Percentiles rank a stretch among this genome's conserved stretches.
phyloP scores from a whole-genome alignment of 176 grass and related monocot genomes.

The Zea mays region DNA sequence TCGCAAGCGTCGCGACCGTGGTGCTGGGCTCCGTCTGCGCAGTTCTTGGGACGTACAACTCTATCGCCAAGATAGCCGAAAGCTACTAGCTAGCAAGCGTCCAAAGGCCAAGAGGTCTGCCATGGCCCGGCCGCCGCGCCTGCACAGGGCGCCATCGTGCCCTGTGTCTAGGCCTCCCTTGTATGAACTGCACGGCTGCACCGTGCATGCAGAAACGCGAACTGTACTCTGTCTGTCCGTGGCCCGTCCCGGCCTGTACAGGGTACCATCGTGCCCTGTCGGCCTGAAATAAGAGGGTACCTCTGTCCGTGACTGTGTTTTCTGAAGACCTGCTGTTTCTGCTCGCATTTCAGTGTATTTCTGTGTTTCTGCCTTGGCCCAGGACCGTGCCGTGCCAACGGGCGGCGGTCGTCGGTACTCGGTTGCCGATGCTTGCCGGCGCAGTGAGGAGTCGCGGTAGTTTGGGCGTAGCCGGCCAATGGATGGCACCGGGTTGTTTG shows the following conservation, averaged over 20 bases:
- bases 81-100: conserved; percentile 12
- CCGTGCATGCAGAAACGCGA: not conserved
- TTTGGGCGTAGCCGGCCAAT: no score
- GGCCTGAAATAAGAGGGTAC: not conserved
- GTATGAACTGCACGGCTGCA: no score
- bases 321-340: not conserved
- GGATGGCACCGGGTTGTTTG: no score
- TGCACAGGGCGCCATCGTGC: conserved; percentile 26
- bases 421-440: no score
- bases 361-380: not conserved
- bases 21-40: conserved; percentile 49
- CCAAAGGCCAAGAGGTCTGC: not conserved
- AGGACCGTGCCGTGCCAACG: not conserved
- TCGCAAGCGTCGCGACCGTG: conserved; percentile 45
- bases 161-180: not conserved
- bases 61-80: conserved; percentile 46
- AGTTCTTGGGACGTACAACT: conserved; percentile 64
- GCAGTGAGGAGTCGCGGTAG: no score
- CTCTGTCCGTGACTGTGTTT: not conserved
- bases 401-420: no score
- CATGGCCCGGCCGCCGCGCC: not conserved
- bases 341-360: not conserved
- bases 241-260: not conserved
- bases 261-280: conserved; percentile 33
- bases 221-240: not conserved